phyloP scores from a whole-genome alignment of 192 early-diverging fungal genomes.

The Coemansia sp. region DNA sequence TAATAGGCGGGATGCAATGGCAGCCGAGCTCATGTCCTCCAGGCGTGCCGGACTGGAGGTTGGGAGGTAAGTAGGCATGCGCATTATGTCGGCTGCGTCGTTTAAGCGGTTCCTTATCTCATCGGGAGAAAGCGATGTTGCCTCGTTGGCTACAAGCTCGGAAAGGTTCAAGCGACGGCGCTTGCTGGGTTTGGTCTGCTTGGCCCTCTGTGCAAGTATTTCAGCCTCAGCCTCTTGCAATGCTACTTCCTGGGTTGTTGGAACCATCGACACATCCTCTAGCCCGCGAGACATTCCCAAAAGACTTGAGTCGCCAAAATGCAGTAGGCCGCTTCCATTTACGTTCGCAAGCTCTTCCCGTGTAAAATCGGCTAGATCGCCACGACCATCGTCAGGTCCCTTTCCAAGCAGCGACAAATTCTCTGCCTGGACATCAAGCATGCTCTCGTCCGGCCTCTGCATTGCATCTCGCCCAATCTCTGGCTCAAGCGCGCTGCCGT shows the following conservation, averaged over 20 bases:
- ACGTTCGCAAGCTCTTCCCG: constrained; percentile 30
- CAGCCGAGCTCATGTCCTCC: constrained; percentile 45
- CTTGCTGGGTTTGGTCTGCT: constrained; percentile 28
- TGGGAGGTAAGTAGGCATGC: constrained; percentile 46
- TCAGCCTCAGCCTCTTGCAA: constrained; percentile 52
- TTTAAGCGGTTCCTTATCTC: constrained; percentile 41
- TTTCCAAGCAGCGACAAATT: constrained; percentile 44
- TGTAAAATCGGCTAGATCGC: constrained; percentile 23
- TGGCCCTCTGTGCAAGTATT: constrained; percentile 22
- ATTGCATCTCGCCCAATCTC: constrained; percentile 65
- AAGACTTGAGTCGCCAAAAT: constrained; percentile 26
- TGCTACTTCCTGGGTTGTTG: constrained; percentile 45
- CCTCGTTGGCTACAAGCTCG: constrained; percentile 46
- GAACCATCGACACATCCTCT: constrained; percentile 28
- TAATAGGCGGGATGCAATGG: constrained; percentile 44
- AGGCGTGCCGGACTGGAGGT: constrained; percentile 25
- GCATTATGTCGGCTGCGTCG: constrained; percentile 44
- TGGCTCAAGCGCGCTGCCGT: constrained; percentile 55
- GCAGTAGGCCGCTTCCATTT: constrained; percentile 25
- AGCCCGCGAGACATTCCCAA: constrained; percentile 25
- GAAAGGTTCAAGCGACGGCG: constrained; percentile 47
- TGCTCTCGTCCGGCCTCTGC: constrained; percentile 45
- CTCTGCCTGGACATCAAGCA: constrained; percentile 32
- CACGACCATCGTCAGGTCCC: constrained; percentile 12
- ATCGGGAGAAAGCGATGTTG: constrained; percentile 37